phyloP scores from a whole-genome alignment of 805 yeast genomes.

The Starmerella potacharoeniae region DNA sequence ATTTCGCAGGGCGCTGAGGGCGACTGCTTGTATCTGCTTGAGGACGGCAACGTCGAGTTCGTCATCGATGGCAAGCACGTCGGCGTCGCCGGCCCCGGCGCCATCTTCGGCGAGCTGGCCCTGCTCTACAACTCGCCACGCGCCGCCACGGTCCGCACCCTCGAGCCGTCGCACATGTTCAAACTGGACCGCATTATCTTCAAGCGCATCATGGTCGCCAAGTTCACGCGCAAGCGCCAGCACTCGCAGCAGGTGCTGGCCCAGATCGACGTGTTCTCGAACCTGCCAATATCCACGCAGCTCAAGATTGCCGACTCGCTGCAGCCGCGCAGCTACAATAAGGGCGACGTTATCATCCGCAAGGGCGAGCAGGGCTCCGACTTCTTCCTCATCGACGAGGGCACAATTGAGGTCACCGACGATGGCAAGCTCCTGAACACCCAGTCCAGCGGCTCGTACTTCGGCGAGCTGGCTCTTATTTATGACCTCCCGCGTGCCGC shows the following conservation, averaged over 20 bases:
- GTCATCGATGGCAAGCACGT: slow-evolving; percentile 61
- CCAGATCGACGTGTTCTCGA: slow-evolving; percentile 69
- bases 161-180: slow-evolving; percentile 68
- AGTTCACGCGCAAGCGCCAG: slow-evolving; percentile 78
- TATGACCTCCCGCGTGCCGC: slow-evolving; percentile 93
- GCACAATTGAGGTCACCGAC: slow-evolving; percentile 66
- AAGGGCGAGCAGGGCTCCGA: slow-evolving; percentile 82
- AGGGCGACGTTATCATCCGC: slow-evolving; percentile 62
- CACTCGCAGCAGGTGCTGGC: slow-evolving; percentile 82
- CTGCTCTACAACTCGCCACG: slow-evolving; percentile 95
- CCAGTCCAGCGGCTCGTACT: slow-evolving; percentile 75
- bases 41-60: slow-evolving; percentile 73
- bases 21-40: slow-evolving; percentile 80
- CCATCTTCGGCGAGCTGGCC: slow-evolving; percentile 93
- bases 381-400: slow-evolving; percentile 66
- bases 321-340: slow-evolving; percentile 57
- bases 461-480: slow-evolving; percentile 90
- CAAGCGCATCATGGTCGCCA: slow-evolving; percentile 80
- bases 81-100: slow-evolving; percentile 68
- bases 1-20: slow-evolving; percentile 92
- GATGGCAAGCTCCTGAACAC: slow-evolving; percentile 43
- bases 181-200: slow-evolving; percentile 88
- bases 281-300: slow-evolving; percentile 68
- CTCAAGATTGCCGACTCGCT: slow-evolving; percentile 91
- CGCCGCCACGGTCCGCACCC: slow-evolving; percentile 84